Evolutionary conservation across 768 basidiomycete species (phyloP), one percentile per base, ranked within the genome.

Genomic region (Suillus hirtellus): DNA sequence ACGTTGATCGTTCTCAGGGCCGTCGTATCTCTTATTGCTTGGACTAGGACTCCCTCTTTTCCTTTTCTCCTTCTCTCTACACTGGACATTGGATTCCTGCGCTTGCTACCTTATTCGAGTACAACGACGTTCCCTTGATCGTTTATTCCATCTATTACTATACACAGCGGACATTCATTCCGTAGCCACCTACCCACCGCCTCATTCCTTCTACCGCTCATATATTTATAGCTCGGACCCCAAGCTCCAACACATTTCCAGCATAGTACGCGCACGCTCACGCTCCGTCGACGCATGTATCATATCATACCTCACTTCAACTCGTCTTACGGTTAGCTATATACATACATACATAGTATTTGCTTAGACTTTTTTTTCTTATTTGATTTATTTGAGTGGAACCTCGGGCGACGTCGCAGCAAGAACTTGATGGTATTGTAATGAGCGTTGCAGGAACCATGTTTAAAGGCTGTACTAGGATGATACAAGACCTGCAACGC

Each of bases 221-320:
- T 27, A 24, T 40, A 40, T 35, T 53, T 53, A 53, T 53, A 40
- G 24, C 38, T 24, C 38, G 37, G 17, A 40, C 38, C 3, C 54
- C 21, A 17, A n/a, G n/a, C 6, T 35, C 24, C 17, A 46, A 27
- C 24, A 3, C 52, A 19, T 53, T 31, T 10, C 10, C 19, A 34
- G 52, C 52, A 53, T 53, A 53, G 15, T 24, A 37, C 37, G 34
- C 21, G 9, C 38, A 37, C 37, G n/a, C 21, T 24, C 14, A 24
- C 38, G 10, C 24, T 37, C 21, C 38, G 38, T 40, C 10, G 38
- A 40, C 15, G 55, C 37, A 56, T 38, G 55, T 40, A 56, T 56
- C 55, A 56, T 56, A 56, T 56, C 55, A 56, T 56, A 56, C 55
- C 21, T 56, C 55, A 40, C 38, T 24, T 40, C 31, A 34, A 53